Base-by-base conservation (phyloP, 2,329 filamentous ascomycete genomes). In the Didymosphaeria variabile region DNA sequence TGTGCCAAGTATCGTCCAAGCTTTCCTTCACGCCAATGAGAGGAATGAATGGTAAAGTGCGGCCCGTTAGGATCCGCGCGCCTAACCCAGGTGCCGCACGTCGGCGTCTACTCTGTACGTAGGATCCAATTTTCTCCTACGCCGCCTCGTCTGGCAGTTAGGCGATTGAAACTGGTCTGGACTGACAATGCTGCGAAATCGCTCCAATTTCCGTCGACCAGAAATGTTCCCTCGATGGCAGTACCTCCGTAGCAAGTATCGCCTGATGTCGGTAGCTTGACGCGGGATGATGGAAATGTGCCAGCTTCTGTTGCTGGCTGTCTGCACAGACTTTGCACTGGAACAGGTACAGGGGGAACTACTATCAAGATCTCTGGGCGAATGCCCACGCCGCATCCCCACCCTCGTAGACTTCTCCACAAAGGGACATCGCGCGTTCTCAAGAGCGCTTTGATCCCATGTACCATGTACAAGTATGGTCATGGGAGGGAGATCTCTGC, bases 391-490 rank as follows among this genome's bases (percentile, higher is more conserved):
- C 42, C 19, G 42, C 19, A 45, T 21, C 40, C n/a, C 6, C 42
- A 21, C 9, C 40, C 40, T 19, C 17, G 40, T 44, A 38, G 10
- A 38, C 10, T 17, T 38, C 10, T 38, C 36, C 10, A 38, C 17
- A 38, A 6, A 13, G 13, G 36, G 40, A 44, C 40, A 21, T 44
- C 3, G 40, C 40, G 40, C 19, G 13, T 44, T 3, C 6, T 19
- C 21, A 47, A 31, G 45, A 29, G 21, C 17, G 21, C n/a, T 29
- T 29, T 9, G 23, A 5, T 31, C 21, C 45, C 23, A 47, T 47
- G 45, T 31, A 47, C 45, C 45, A 47, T 47, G 45, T 47, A 47
- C 19, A 23, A 10, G n/a, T 45, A n/a, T 23, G 21, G 19, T 47
- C 23, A 15, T 23, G 23, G 45, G 23, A 13, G 23, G 23, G 31